Conservation (phyloP, 1,284 basidiomycete genomes). For the Leccinum angustisporum region DNA sequence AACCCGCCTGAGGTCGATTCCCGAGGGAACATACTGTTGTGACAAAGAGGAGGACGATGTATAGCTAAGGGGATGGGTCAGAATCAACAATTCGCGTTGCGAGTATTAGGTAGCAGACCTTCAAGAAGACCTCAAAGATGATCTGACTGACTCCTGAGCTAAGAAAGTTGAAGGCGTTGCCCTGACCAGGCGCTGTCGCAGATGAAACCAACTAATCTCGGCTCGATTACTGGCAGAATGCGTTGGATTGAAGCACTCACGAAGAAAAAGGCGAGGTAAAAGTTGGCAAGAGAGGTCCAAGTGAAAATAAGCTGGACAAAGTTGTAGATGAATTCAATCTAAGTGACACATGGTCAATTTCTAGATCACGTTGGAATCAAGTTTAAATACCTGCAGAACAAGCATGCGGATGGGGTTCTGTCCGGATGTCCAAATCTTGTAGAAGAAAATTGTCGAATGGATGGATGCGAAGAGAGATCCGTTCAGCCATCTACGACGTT, state of each 20-base stretch:
- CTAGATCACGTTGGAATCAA: constrained; percentile 4
- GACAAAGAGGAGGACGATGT: constrained; percentile 75
- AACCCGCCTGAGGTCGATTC: constrained; percentile 73
- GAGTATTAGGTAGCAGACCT: constrained; percentile 41
- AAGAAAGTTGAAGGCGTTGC: constrained; percentile 80
- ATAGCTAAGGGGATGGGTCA: constrained; percentile 44
- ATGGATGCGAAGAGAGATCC: constrained; percentile 86
- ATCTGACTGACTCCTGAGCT: constrained; percentile 67
- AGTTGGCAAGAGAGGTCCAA: constrained; percentile 83
- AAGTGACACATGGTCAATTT: constrained; percentile 3
- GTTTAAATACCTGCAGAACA: constrained; percentile 55
- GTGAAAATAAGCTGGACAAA: constrained; percentile 77
- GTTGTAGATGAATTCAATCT: constrained; percentile 84
- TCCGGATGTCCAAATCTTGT: constrained; percentile 87
- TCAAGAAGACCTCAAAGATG: constrained; percentile 82
- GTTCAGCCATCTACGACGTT: constrained; percentile 89
- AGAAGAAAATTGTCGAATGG: constrained; percentile 84
- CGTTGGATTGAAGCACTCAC: constrained; percentile 39
- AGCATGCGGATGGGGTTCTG: constrained; percentile 86
- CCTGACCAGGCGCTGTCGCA: constrained; percentile 55
- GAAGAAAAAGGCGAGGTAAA: constrained; percentile 84
- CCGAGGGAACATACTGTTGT: constrained; percentile 81
- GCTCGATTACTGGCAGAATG: constrained; percentile 11
- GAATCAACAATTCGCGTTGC: not conserved
- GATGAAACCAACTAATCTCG: constrained; percentile 64